Evolutionary conservation across 176 grass and related monocot genomes (phyloP).

Genomic region (Typha latifolia): DNA sequence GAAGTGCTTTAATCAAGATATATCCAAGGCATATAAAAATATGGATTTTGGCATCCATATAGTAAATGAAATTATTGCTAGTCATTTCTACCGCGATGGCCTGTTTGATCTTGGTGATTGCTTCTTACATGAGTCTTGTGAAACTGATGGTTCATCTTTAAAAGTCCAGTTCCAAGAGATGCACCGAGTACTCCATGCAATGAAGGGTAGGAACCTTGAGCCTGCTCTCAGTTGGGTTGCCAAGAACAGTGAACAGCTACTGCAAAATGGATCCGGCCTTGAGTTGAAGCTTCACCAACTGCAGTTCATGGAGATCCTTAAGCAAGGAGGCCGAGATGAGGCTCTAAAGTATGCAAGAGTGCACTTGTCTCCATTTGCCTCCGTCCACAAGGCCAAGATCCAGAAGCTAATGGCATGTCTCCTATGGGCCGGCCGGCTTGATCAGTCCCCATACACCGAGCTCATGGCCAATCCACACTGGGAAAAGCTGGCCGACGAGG

Average conservation of each 20-base stretch:
- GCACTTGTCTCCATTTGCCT: conserved; percentile 21
- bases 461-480: conserved; percentile 23
- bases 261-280: conserved; percentile 24
- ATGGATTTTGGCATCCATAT: conserved; percentile 52
- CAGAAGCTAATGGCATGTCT: conserved; percentile 29
- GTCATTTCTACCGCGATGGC: conserved; percentile 73
- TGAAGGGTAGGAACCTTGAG: conserved; percentile 42
- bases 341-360: conserved; percentile 27
- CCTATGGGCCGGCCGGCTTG: conserved; percentile 28
- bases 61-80: conserved; percentile 66
- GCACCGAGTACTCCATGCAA: conserved; percentile 65
- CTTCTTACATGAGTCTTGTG: conserved; percentile 44
- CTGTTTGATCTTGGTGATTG: conserved; percentile 73
- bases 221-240: conserved; percentile 26
- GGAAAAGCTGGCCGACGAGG: conserved; percentile 19
- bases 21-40: conserved; percentile 81
- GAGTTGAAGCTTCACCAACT: conserved; percentile 31
- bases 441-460: conserved; percentile 30
- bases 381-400: conserved; percentile 18
- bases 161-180: conserved; percentile 72
- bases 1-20: conserved; percentile 66
- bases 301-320: conserved; percentile 28
- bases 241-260: conserved; percentile 19
- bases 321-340: conserved; percentile 20
- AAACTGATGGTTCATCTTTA: conserved; percentile 32